Evolutionary conservation across 768 basidiomycete species (phyloP).

Genomic region (Lactarius tabidus): DNA sequence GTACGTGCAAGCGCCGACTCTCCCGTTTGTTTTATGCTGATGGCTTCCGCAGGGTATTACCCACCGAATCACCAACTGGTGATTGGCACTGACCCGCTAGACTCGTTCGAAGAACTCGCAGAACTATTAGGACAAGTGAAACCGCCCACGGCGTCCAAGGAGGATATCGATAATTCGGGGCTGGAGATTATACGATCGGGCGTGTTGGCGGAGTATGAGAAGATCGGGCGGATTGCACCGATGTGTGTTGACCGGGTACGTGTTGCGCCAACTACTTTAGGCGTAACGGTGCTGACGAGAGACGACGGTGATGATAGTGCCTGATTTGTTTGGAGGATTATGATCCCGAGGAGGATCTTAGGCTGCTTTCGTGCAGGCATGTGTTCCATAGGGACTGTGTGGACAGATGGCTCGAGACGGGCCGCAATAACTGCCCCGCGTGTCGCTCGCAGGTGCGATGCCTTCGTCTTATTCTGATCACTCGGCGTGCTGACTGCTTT

Average conservation of each 20-base stretch:
- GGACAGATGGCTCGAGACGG: slow-evolving; percentile 43
- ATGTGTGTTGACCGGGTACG: slow-evolving; percentile 78
- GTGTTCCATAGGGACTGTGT: slow-evolving; percentile 85
- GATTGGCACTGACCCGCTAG: slow-evolving; percentile 62
- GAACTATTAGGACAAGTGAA: slow-evolving; percentile 78
- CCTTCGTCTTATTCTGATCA: no score
- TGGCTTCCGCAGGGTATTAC: slow-evolving; percentile 61
- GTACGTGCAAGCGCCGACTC: not conserved
- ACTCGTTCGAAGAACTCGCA: slow-evolving; percentile 79
- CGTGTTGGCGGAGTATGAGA: slow-evolving; percentile 46
- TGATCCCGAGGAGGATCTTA: slow-evolving; percentile 65
- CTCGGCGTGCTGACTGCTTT: no score
- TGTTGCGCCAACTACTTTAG: slow-evolving; percentile 11
- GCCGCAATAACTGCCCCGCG: slow-evolving; percentile 88
- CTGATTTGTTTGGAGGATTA: slow-evolving; percentile 87
- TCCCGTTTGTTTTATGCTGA: not conserved
- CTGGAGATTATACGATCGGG: slow-evolving; percentile 60
- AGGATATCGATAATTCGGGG: slow-evolving; percentile 81
- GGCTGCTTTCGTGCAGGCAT: slow-evolving; percentile 78
- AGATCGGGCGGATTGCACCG: slow-evolving; percentile 35
- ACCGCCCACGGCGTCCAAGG: slow-evolving; percentile 71
- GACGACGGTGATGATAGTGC: slow-evolving; percentile 44
- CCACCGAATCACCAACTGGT: slow-evolving; percentile 85
- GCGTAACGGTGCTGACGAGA: not conserved
- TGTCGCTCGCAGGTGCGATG: slow-evolving; percentile 70